Base-by-base conservation (phyloP, 352 stramenopile genomes). In the Globisporangium recalcitrans region DNA sequence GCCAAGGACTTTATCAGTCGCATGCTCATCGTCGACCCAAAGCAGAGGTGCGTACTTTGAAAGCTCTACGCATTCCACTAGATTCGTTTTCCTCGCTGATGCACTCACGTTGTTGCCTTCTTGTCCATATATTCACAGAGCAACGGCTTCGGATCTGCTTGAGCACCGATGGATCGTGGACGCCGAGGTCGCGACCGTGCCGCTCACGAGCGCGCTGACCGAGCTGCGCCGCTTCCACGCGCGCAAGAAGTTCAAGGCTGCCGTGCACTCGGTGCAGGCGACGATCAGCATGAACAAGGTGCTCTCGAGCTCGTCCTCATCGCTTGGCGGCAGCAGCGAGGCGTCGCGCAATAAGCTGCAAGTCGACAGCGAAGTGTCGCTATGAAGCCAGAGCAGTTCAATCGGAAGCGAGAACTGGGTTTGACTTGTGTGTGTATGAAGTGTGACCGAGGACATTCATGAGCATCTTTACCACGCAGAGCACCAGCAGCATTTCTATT, bases 1-100 rank as follows among this genome's bases (percentile, higher is more conserved):
- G 88, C 88, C 56, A 97, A 96, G 72, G 85, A 95, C 49, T 93
- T 97, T 66, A 96, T 97, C 62, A 73, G 68, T 24, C 75, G 79
- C 52, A 94, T 97, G 78, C 69, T 97, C 16, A 73, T 94, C 13
- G 80, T 95, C 10, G 72, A 95, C 53, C 88, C 88, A 19, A 77
- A 78, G n/a, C 68, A 95, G 29, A 75, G 88, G 69, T 87, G 64
- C 54, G 71, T 58, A n/a, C 26, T 54, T 32, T 19, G 10, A 34
- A 60, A 31, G 31, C 22, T 11, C n/a, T n/a, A n/a, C n/a, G n/a
- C n/a, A n/a, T n/a, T n/a, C n/a, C n/a, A n/a, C n/a, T n/a, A n/a
- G n/a, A n/a, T n/a, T n/a, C n/a, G n/a, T n/a, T n/a, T n/a, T n/a
- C n/a, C n/a, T n/a, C n/a, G n/a, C n/a, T n/a, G n/a, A n/a, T n/a